Evolutionary conservation across 371 early-diverging fungal genomes (phyloP).

Genomic region (Mucor sp.): DNA sequence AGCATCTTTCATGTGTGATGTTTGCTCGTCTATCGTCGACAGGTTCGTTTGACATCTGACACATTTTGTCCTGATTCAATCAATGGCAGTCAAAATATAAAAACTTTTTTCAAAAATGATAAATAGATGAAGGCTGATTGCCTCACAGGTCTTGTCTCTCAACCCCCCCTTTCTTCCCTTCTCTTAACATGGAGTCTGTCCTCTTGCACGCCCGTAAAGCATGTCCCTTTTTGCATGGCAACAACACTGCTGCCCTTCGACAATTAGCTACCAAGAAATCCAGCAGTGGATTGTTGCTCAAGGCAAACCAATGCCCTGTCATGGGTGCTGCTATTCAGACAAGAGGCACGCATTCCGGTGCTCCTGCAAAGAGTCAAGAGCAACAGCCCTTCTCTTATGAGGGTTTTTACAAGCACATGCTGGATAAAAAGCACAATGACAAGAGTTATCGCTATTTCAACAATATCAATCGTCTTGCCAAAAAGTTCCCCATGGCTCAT

Average conservation of each 20-base stretch:
- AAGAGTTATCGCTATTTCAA: conserved; percentile 98
- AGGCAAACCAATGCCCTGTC: conserved; percentile 88
- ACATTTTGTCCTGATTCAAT: not conserved
- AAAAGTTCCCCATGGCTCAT: conserved; percentile 92
- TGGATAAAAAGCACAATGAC: conserved; percentile 95
- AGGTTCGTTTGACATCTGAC: not conserved
- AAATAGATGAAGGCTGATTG: not conserved
- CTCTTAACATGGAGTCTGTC: conserved; percentile 43
- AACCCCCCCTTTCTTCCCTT: not conserved
- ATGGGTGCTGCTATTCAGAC: conserved; percentile 82
- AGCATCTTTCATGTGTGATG: too few relatives aligned
- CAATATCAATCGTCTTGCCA: conserved; percentile 97
- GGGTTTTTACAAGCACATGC: conserved; percentile 73
- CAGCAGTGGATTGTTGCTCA: conserved; percentile 54
- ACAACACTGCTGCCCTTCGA: conserved; percentile 65
- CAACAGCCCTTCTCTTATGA: conserved; percentile 86
- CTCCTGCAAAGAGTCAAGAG: conserved; percentile 33
- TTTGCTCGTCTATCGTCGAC: too few relatives aligned
- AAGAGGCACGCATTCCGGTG: conserved; percentile 15
- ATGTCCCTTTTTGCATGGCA: conserved; percentile 83
- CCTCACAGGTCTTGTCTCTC: not conserved
- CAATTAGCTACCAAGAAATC: conserved; percentile 44
- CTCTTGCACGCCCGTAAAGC: conserved; percentile 48
- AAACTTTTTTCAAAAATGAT: not conserved
- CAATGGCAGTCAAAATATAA: not conserved